phyloP scores from a whole-genome alignment of 371 early-diverging fungal genomes.

The Caulochytrium protostelioides region DNA sequence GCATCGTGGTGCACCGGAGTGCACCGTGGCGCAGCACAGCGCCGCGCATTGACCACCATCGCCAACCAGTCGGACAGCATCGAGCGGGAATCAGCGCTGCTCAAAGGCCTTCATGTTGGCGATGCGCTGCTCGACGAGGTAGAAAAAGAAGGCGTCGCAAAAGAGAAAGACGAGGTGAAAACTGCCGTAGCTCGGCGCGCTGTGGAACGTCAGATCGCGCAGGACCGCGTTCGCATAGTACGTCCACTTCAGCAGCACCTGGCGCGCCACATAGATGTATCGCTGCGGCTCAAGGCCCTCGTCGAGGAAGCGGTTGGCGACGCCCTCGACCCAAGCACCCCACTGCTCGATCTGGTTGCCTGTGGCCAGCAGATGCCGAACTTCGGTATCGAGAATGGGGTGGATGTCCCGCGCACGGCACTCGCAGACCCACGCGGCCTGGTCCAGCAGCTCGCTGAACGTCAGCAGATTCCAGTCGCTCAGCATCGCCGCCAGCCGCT shows the following conservation, averaged over 20 bases:
- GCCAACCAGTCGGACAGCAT: too few species aligned
- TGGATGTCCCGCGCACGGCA: slow-evolving; percentile 19
- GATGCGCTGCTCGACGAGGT: slow-evolving; percentile 25
- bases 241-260: slow-evolving; percentile 31
- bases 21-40: too few species aligned
- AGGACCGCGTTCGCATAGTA: slow-evolving; percentile 19
- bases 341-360: slow-evolving; percentile 17
- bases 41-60: too few species aligned
- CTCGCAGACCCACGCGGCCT: slow-evolving; percentile 30
- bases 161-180: slow-evolving; percentile 23
- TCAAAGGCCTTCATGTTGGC: slow-evolving; percentile 11
- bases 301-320: slow-evolving; percentile 16
- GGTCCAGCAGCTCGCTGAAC: slow-evolving; percentile 23
- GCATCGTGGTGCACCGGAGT: too few species aligned
- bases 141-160: slow-evolving; percentile 30
- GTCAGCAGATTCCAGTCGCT: slow-evolving; percentile 28
- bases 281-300: slow-evolving; percentile 10
- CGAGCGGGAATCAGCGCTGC: too few species aligned
- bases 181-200: slow-evolving; percentile 16
- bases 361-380: slow-evolving; percentile 13
- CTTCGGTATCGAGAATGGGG: slow-evolving; percentile 16
- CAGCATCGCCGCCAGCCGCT: slow-evolving; percentile 14
- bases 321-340: slow-evolving; percentile 21
- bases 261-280: slow-evolving; percentile 20
- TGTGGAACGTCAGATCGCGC: slow-evolving; percentile 20